Conservation (phyloP, 2,329 filamentous ascomycete genomes). For the Pseudopithomyces maydicus region DNA sequence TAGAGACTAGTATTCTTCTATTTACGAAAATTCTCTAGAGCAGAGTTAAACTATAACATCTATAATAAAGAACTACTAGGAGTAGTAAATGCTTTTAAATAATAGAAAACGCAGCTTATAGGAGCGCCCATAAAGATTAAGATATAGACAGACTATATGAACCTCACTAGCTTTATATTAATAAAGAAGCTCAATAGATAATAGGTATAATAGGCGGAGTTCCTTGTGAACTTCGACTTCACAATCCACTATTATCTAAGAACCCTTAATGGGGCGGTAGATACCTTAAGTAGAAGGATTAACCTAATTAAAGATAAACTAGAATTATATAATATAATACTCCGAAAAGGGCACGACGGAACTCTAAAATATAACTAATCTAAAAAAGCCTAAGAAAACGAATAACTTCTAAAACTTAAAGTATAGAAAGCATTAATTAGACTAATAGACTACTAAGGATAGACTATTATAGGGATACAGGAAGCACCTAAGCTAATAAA, state of each 20-base stretch:
- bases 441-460: not conserved
- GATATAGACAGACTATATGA: not conserved
- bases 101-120: not conserved
- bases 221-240: not conserved
- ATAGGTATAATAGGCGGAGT: not conserved
- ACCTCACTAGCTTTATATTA: not conserved
- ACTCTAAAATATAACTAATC: not conserved
- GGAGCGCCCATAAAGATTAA: not conserved
- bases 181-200: not conserved
- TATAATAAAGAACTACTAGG: conserved; percentile 15
- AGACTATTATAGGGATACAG: not conserved
- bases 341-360: not conserved
- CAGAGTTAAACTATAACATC: conserved; percentile 15
- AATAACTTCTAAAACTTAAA: no score
- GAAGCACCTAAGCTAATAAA: not conserved
- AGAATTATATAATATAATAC: not conserved
- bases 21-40: conserved; percentile 13
- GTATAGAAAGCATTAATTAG: no score
- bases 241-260: not conserved
- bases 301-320: not conserved
- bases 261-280: not conserved
- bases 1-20: conserved; percentile 23
- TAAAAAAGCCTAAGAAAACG: no score
- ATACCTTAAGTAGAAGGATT: not conserved
- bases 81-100: not conserved